Conservation (phyloP, 2,329 filamentous ascomycete species). For the Aphanocladium album region DNA sequence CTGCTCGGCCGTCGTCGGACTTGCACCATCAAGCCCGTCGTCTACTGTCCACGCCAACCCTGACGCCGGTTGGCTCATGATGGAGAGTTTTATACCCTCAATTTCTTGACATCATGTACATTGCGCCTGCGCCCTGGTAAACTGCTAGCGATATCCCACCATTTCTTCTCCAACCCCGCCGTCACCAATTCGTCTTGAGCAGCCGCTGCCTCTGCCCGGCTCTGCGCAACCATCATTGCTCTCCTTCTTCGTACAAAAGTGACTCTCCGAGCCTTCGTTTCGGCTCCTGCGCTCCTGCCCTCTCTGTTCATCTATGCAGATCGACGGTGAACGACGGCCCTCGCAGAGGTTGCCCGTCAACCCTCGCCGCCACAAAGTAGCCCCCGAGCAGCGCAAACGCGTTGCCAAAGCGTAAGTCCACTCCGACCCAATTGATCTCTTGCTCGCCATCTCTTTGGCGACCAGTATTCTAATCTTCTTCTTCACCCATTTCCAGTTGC, state of each 20-base stretch:
- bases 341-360: conserved; percentile 43
- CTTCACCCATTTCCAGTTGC: conserved; percentile 34
- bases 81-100: conserved; percentile 9
- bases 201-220: background rate
- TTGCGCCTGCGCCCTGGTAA: conserved; percentile 7
- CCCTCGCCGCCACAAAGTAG: conserved; percentile 43
- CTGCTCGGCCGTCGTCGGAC: conserved; percentile 5
- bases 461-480: background rate
- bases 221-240: background rate
- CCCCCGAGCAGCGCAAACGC: conserved; percentile 42
- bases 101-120: conserved; percentile 13
- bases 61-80: conserved; percentile 12
- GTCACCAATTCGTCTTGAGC: background rate
- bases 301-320: conserved; percentile 20
- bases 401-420: conserved; percentile 45
- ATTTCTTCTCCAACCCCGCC: conserved; percentile 2
- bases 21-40: background rate
- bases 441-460: background rate
- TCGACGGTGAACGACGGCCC: conserved; percentile 23
- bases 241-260: background rate
- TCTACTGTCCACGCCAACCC: conserved; percentile 1
- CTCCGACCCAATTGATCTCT: background rate
- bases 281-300: background rate
- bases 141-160: background rate
- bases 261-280: background rate